phyloP scores from a whole-genome alignment of 179 eudicot genomes.

The Beta lomatogona region DNA sequence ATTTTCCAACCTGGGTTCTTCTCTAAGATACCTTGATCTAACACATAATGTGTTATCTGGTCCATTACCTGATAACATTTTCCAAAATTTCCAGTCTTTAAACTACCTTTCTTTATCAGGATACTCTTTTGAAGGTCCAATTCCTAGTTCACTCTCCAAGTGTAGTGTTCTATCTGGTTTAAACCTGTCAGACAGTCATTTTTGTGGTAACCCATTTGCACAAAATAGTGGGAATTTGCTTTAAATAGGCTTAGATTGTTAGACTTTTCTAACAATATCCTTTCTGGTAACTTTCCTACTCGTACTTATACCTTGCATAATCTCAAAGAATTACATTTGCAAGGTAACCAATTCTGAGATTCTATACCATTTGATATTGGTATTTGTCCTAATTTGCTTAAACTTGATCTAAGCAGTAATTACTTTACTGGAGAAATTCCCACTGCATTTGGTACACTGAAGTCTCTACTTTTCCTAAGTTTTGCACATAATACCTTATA shows the following conservation, averaged over 20 bases:
- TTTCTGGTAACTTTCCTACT: too few species aligned
- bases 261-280: too few species aligned
- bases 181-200: slow-evolving; percentile 62
- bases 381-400: slow-evolving; percentile 67
- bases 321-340: neutral
- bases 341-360: slow-evolving; percentile 76
- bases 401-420: slow-evolving; percentile 59
- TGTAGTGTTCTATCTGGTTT: slow-evolving; percentile 42
- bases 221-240: slow-evolving; percentile 10
- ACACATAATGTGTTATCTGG: too few species aligned
- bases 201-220: slow-evolving; percentile 44
- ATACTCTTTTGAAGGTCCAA: too few species aligned
- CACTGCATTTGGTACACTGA: slow-evolving; percentile 49
- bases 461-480: slow-evolving; percentile 42
- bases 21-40: too few species aligned
- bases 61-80: too few species aligned
- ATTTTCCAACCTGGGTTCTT: too few species aligned
- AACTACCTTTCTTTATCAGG: too few species aligned
- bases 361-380: slow-evolving; percentile 67
- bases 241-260: too few species aligned
- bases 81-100: too few species aligned
- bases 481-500: slow-evolving; percentile 55
- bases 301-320: too few species aligned
- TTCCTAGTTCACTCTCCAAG: too few species aligned
- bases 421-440: slow-evolving; percentile 58